A percentile compares a stretch with the other conserved stretches of the same genome.
These are phyloP conservation scores for Acanthamoeba quina DNA, from an alignment of 208 protist genomes.

Conservation along the genomic window DNA sequence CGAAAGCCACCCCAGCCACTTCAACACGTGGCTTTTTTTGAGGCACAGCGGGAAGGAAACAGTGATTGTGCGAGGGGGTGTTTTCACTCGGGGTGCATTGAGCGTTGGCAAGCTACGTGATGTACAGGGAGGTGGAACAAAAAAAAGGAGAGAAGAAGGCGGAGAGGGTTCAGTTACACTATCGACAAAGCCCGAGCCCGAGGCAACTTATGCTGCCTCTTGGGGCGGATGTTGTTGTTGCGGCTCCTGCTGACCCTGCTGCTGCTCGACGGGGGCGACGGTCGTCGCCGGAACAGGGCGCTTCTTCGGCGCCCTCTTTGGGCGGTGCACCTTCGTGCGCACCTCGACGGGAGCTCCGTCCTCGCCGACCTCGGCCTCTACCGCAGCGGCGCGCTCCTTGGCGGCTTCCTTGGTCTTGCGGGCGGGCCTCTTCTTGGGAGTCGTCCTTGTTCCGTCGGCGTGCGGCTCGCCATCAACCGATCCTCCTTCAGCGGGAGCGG, in stretches of 20 bases:
- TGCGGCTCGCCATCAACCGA: not conserved
- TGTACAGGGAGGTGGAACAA: not conserved
- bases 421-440: conserved; percentile 20
- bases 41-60: too few relatives aligned
- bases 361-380: not conserved
- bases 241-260: not conserved
- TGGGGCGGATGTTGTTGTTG: not conserved
- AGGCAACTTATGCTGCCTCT: conserved; percentile 27
- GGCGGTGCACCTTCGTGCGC: conserved; percentile 39
- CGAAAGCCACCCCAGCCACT: too few relatives aligned
- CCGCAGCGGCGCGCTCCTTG: conserved; percentile 30
- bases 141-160: not conserved
- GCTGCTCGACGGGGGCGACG: not conserved
- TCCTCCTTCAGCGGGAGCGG: not conserved
- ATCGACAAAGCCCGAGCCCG: not conserved
- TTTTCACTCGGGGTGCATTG: not conserved
- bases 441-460: not conserved
- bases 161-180: not conserved
- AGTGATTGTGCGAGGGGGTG: not conserved
- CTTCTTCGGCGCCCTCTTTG: not conserved
- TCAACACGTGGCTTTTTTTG: too few relatives aligned
- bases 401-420: not conserved
- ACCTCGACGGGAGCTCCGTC: conserved; percentile 1
- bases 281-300: not conserved
- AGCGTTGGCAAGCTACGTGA: not conserved